These are phyloP conservation scores for Colletotrichum limetticola DNA, from an alignment of 2,329 filamentous ascomycete genomes.

Conservation along the genomic window DNA sequence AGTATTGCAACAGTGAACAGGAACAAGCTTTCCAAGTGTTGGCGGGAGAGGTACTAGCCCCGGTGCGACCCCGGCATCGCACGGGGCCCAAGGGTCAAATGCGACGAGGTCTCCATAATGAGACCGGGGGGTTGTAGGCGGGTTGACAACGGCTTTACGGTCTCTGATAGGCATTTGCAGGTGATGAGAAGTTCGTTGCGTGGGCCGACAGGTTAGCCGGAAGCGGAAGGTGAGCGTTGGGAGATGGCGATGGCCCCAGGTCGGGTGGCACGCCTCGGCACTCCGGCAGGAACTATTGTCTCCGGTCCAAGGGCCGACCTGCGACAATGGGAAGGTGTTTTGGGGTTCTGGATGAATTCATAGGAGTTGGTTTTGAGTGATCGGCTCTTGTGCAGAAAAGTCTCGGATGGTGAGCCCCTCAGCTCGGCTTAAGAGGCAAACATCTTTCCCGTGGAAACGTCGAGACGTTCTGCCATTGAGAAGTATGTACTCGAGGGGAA, in stretches of 20 bases:
- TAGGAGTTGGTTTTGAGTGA: neutral
- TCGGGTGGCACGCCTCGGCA: conserved; percentile 10
- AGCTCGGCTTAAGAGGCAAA: neutral
- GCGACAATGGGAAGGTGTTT: conserved; percentile 26
- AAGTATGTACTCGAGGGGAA: neutral
- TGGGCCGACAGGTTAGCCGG: conserved; percentile 24
- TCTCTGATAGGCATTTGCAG: conserved; percentile 13
- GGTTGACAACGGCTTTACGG: neutral
- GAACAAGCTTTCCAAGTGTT: conserved; percentile 29
- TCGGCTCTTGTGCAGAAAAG: neutral
- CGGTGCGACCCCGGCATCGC: neutral
- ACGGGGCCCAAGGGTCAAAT: neutral
- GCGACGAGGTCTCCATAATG: neutral
- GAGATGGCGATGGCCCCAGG: conserved; percentile 5
- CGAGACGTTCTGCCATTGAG: neutral
- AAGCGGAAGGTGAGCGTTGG: conserved; percentile 28
- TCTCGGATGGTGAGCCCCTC: neutral
- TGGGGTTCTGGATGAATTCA: neutral
- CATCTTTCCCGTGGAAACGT: neutral
- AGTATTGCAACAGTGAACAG: neutral
- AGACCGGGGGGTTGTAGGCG: neutral
- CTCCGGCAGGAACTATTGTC: conserved; percentile 25
- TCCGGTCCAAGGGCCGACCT: conserved; percentile 18
- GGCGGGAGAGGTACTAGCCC: neutral
- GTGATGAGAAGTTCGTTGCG: neutral